Evolutionary conservation across 73 alveolate genomes (phyloP).

Genomic region (Symbiodinium natans): DNA sequence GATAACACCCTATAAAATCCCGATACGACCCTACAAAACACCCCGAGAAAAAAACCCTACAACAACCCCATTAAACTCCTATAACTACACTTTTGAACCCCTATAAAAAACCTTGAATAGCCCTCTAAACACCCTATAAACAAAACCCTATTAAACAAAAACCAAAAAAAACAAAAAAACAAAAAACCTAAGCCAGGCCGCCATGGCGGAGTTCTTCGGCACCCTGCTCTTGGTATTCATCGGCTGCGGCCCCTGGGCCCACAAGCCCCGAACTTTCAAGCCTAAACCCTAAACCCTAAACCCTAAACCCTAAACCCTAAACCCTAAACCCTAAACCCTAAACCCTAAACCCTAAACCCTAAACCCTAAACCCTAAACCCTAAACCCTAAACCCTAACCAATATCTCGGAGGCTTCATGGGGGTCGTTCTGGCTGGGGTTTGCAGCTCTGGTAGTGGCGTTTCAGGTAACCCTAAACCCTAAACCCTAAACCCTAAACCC

Average conservation of each 20-base stretch:
- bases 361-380: not conserved
- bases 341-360: too few relatives aligned
- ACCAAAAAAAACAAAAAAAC: too few relatives aligned
- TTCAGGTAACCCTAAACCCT: too few relatives aligned
- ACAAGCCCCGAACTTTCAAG: not conserved
- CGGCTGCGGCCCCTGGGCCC: conserved; percentile 20
- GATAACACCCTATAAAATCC: too few relatives aligned
- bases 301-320: not conserved
- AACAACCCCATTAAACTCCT: not conserved
- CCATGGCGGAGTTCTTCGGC: conserved; percentile 38
- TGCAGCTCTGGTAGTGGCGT: too few relatives aligned
- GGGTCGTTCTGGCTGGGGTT: too few relatives aligned
- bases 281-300: not conserved
- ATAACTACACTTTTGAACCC: not conserved
- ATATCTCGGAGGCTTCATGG: too few relatives aligned
- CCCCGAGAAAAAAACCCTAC: not conserved
- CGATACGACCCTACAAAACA: too few relatives aligned
- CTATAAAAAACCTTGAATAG: too few relatives aligned
- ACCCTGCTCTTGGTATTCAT: conserved; percentile 17
- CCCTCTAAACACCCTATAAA: not conserved
- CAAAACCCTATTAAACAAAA: not conserved
- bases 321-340: not conserved
- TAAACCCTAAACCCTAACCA: not conserved
- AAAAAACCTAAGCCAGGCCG: not conserved
- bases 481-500: too few relatives aligned